These are phyloP conservation scores for Penicillium sclerotiorum DNA, from an alignment of 2,329 filamentous ascomycete species.

Conservation along the genomic window DNA sequence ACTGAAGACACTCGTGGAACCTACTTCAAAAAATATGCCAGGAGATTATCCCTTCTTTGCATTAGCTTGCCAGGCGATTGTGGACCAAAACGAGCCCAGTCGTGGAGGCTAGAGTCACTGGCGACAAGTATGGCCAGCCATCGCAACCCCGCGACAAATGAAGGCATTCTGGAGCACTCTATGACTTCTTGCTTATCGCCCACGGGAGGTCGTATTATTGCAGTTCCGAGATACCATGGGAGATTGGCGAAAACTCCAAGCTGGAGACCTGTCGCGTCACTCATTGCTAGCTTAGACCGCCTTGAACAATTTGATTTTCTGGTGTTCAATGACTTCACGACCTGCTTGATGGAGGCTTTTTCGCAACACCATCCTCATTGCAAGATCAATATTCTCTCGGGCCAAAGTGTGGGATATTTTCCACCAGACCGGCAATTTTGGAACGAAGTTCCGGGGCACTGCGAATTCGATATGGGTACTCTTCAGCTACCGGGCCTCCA, in stretches of 20 bases:
- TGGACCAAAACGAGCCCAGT: not conserved
- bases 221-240: not conserved
- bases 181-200: not conserved
- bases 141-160: not conserved
- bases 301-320: conserved; percentile 6
- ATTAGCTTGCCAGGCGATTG: not conserved
- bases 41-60: conserved; percentile 4
- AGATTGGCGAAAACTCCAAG: not conserved
- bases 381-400: not conserved
- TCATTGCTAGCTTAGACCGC: conserved; percentile 2
- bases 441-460: not conserved
- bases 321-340: not conserved
- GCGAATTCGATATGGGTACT: conserved; percentile 6
- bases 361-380: conserved; percentile 7
- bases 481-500: conserved; percentile 5
- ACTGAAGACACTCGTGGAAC: not conserved
- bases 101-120: conserved; percentile 5
- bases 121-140: not conserved
- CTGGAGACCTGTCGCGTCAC: conserved; percentile 6
- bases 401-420: not conserved
- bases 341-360: conserved; percentile 1
- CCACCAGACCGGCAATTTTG: not conserved
- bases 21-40: conserved; percentile 7
- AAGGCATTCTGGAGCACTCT: conserved; percentile 7
- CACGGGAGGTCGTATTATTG: not conserved